Evolutionary conservation across 768 basidiomycete genomes (phyloP).

Genomic region (Boletus sensibilis): DNA sequence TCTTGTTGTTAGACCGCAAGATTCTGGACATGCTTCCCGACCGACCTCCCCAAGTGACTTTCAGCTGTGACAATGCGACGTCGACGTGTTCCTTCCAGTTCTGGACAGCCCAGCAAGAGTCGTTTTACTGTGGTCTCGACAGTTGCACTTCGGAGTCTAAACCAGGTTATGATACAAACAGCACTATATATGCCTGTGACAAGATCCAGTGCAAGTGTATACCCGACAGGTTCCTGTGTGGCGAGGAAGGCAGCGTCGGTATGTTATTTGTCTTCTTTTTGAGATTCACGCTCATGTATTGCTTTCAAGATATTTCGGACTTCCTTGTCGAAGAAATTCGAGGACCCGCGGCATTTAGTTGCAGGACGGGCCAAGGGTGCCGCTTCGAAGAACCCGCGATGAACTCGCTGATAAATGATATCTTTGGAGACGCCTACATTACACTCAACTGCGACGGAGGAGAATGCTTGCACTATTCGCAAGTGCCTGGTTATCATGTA

Average conservation of each 20-base stretch:
- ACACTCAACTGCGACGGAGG: constrained; percentile 84
- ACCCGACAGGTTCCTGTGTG: constrained; percentile 92
- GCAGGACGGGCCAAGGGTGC: constrained; percentile 69
- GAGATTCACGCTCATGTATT: background rate
- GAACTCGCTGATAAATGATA: constrained; percentile 90
- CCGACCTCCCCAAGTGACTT: constrained; percentile 93
- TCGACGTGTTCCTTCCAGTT: constrained; percentile 92
- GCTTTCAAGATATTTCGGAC: constrained; percentile 73
- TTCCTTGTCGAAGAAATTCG: constrained; percentile 87
- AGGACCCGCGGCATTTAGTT: constrained; percentile 87
- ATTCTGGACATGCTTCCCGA: constrained; percentile 90
- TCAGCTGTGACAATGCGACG: constrained; percentile 72
- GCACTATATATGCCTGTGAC: constrained; percentile 76
- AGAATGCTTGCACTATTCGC: constrained; percentile 90
- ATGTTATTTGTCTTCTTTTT: constrained; percentile 30
- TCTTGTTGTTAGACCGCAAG: constrained; percentile 67
- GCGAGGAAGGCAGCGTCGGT: constrained; percentile 93
- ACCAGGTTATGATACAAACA: constrained; percentile 62
- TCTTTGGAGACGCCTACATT: constrained; percentile 92
- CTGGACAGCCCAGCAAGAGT: constrained; percentile 93
- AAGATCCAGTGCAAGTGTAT: constrained; percentile 89
- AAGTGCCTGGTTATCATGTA: constrained; percentile 91
- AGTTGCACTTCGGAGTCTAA: constrained; percentile 53
- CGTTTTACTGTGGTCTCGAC: constrained; percentile 90
- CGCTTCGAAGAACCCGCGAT: constrained; percentile 94